Percentiles rank a stretch among this genome's conserved stretches.
Conservation (phyloP, 208 protist species). For the Leishmania braziliensis region DNA sequence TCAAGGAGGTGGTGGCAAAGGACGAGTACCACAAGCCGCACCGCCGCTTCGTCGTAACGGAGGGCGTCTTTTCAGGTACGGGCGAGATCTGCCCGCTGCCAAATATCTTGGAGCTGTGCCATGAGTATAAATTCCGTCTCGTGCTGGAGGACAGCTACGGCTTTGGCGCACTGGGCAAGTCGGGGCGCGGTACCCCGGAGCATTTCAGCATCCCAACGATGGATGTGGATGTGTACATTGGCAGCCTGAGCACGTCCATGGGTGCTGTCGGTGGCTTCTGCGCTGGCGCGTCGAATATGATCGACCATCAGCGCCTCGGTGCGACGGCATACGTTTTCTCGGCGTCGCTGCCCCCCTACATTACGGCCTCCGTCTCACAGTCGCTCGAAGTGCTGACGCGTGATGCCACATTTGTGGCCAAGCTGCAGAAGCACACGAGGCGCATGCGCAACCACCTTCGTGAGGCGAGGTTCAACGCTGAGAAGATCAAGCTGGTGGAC, state of each 20-base stretch:
- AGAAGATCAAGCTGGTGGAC: slow-evolving; percentile 70
- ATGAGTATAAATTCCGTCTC: slow-evolving; percentile 94
- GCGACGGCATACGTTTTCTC: slow-evolving; percentile 97
- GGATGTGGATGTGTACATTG: slow-evolving; percentile 90
- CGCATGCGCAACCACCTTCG: slow-evolving; percentile 54
- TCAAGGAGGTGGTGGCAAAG: slow-evolving; percentile 77
- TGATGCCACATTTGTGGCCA: slow-evolving; percentile 39
- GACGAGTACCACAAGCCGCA: slow-evolving; percentile 68
- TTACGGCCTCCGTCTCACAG: slow-evolving; percentile 79
- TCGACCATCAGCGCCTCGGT: slow-evolving; percentile 95
- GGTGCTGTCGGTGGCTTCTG: slow-evolving; percentile 96
- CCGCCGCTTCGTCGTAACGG: slow-evolving; percentile 94
- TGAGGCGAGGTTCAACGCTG: slow-evolving; percentile 43
- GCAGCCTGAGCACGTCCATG: slow-evolving; percentile 87
- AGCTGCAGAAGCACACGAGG: slow-evolving; percentile 55
- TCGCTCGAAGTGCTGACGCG: slow-evolving; percentile 80
- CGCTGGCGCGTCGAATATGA: slow-evolving; percentile 77
- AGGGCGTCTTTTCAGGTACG: slow-evolving; percentile 94
- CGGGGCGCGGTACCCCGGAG: slow-evolving; percentile 94
- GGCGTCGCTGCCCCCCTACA: slow-evolving; percentile 96
- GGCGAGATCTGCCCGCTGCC: slow-evolving; percentile 91
- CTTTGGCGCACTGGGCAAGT: slow-evolving; percentile 95
- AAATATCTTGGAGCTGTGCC: slow-evolving; percentile 92
- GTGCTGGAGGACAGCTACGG: slow-evolving; percentile 97
- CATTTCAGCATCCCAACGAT: slow-evolving; percentile 87